A percentile compares a stretch with the other conserved stretches of the same genome.
Evolutionary conservation across 1,284 basidiomycete genomes (phyloP).

Genomic region (Fomitopsis schrenkii): DNA sequence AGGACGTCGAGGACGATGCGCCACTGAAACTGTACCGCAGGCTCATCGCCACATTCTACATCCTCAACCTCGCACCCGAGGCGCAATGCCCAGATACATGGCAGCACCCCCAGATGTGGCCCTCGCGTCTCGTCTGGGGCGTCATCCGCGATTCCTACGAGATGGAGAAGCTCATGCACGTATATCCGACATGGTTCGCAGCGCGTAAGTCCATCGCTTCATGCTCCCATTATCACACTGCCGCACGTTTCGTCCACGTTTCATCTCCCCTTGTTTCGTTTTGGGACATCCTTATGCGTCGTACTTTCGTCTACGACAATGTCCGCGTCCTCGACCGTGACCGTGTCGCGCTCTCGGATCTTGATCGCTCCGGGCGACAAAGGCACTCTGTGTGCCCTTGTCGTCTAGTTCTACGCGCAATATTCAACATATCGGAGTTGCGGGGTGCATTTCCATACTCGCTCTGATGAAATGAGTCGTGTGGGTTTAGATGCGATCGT

Average conservation of each 20-base stretch:
- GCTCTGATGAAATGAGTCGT: background rate
- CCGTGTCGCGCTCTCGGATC: background rate
- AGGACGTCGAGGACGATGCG: slow-evolving; percentile 18
- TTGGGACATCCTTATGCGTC: background rate
- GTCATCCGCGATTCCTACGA: slow-evolving; percentile 48
- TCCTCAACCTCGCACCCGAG: slow-evolving; percentile 42
- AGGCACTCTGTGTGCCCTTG: background rate
- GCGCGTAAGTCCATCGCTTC: slow-evolving; percentile 37
- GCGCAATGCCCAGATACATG: slow-evolving; percentile 53
- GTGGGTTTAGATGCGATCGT: background rate
- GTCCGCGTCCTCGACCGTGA: background rate
- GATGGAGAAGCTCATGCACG: slow-evolving; percentile 58
- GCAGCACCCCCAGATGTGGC: slow-evolving; percentile 54
- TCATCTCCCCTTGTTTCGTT: slow-evolving; percentile 1
- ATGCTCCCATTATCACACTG: background rate
- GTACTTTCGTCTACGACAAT: background rate
- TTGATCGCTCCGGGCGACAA: background rate
- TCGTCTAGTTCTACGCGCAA: background rate
- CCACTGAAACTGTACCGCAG: slow-evolving; percentile 33
- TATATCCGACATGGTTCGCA: slow-evolving; percentile 38
- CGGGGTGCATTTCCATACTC: background rate
- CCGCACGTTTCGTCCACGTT: background rate
- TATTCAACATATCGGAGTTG: background rate
- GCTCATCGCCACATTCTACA: slow-evolving; percentile 57
- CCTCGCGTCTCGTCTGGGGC: slow-evolving; percentile 52